Base-by-base conservation (phyloP, 2,329 filamentous ascomycete species). In the Coniochaeta sp. region DNA sequence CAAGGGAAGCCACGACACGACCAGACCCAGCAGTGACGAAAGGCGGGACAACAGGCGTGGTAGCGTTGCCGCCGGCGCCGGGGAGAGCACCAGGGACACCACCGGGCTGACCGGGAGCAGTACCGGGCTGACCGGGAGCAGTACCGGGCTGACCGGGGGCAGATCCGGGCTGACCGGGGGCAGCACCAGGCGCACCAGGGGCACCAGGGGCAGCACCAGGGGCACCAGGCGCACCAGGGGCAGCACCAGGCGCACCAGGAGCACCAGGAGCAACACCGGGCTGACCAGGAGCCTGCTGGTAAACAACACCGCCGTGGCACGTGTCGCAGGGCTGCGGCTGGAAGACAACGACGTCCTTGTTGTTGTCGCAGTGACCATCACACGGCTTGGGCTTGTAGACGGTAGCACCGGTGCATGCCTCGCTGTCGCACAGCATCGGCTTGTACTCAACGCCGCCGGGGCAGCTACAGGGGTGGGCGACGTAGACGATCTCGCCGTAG, bases 281-380 rank as follows among this genome's bases (percentile, higher is more conserved):
- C 27, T 30, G 27, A 30, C 27, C 27, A 12, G 27, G 27, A 7
- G 12, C 27, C 27, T 30, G 27, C 27, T 30, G 27, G 26, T 22
- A 49, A n/a, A 20, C n/a, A 22, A 49, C 47, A 49, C 47, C 47
- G 26, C 47, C 47, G 8, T 49, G 14, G 47, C 47, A 49, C 14
- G 24, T 49, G 10, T 49, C 47, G 26, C 47, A 49, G 20, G 47
- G 7, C 24, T 30, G 14, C 6, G 47, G 22, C 28, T 49, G 47
- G 47, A 49, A 49, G 28, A 49, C 47, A 12, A 32, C 20, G 13
- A 30, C 47, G 20, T 30, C 47, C 9, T 16, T 31, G 26, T 24
- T 12, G n/a, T 22, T 26, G 24, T 22, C 24, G 28, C 16, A 26
- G 13, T n/a, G 10, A 12, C 27, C 27, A 12, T 30, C 27, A 24